Conservation (phyloP, 1,284 basidiomycete species). For the Cystobasidiaceae sp. region DNA sequence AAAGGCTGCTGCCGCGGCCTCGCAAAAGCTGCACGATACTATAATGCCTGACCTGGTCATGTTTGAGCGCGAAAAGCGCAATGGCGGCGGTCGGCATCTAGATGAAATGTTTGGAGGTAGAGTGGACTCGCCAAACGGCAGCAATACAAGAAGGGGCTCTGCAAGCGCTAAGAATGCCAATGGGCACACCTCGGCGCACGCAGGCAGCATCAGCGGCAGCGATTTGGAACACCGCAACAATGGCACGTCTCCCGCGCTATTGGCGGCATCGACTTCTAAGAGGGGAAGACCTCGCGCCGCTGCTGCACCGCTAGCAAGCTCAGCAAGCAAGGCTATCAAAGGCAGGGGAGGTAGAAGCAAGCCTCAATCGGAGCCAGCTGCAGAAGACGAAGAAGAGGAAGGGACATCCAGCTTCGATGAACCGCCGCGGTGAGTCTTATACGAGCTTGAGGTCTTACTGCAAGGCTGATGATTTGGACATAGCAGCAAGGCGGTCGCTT, state of each 20-base stretch:
- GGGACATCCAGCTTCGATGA: conserved; percentile 18
- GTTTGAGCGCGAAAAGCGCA: conserved; percentile 62
- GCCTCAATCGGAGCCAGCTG: background rate
- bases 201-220: background rate
- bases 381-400: background rate
- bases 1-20: conserved; percentile 63
- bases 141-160: conserved; percentile 24
- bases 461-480: too few relatives aligned
- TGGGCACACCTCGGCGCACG: background rate
- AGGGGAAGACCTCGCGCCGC: background rate
- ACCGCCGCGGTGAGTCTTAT: conserved; percentile 20
- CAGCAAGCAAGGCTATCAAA: conserved; percentile 8
- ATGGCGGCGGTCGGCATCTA: conserved; percentile 24
- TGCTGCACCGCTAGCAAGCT: background rate
- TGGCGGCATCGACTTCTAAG: too few relatives aligned
- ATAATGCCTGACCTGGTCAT: conserved; percentile 69
- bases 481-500: too few relatives aligned
- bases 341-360: background rate
- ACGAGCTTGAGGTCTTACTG: too few relatives aligned
- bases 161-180: background rate
- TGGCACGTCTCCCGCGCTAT: background rate
- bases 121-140: conserved; percentile 7
- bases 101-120: conserved; percentile 27
- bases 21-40: conserved; percentile 57
- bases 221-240: background rate